These are phyloP conservation scores for Physcomitrium patens DNA, from an alignment of 225 moss, liverwort and hornwort genomes.

Conservation along the genomic window DNA sequence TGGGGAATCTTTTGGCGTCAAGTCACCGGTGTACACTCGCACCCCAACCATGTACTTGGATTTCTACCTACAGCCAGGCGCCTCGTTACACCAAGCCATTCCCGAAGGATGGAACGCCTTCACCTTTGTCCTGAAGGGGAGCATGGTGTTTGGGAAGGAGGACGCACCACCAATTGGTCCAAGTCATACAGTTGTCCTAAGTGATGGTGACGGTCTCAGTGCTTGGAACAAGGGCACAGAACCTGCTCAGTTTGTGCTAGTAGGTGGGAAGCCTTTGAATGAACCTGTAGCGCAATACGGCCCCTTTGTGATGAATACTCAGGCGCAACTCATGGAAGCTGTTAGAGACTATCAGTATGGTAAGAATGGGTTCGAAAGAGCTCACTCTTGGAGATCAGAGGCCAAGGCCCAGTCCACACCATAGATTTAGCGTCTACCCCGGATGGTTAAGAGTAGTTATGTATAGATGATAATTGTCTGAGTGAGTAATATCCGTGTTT, in stretches of 20 bases:
- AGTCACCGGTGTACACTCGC: constrained; percentile 81
- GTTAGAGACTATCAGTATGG: constrained; percentile 63
- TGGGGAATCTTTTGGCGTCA: constrained; percentile 77
- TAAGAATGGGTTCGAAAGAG: constrained; percentile 75
- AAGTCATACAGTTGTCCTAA: constrained; percentile 73
- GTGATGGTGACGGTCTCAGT: constrained; percentile 70
- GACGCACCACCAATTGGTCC: constrained; percentile 41
- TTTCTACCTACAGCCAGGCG: constrained; percentile 75
- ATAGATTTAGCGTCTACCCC: neutral
- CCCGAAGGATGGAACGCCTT: constrained; percentile 92
- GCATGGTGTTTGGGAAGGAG: constrained; percentile 53
- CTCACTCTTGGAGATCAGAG: constrained; percentile 62
- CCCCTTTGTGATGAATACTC: constrained; percentile 89
- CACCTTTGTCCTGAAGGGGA: constrained; percentile 66
- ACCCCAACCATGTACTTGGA: constrained; percentile 91
- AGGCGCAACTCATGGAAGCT: constrained; percentile 66
- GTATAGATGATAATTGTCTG: neutral
- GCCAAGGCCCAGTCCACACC: constrained; percentile 43
- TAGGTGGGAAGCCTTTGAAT: constrained; percentile 77
- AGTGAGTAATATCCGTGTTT: too few species aligned
- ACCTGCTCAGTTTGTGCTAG: constrained; percentile 67
- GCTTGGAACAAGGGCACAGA: constrained; percentile 68
- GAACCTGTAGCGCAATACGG: constrained; percentile 85
- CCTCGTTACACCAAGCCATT: constrained; percentile 62
- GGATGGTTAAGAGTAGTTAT: neutral